Percentiles rank a stretch among this genome's conserved stretches.
Evolutionary conservation across 768 basidiomycete species (phyloP).

Genomic region (Suillus alpinus): DNA sequence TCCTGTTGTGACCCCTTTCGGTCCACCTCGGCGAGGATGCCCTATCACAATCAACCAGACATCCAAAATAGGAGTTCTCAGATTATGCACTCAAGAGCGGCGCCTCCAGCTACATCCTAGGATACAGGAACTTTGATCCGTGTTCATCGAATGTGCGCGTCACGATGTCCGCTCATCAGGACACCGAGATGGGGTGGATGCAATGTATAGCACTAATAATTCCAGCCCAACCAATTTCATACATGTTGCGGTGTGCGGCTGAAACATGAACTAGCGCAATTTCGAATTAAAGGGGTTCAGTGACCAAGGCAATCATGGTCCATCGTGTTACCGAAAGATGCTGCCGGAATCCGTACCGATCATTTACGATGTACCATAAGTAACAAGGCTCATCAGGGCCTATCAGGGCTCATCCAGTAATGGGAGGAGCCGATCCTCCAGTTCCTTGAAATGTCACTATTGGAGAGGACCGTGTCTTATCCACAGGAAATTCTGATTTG

Average conservation of each 20-base stretch:
- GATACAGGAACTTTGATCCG: neutral
- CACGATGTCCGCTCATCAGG: neutral
- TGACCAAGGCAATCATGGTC: neutral
- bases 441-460: neutral
- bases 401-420: neutral
- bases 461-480: neutral
- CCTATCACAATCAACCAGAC: neutral
- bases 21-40: neutral
- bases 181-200: neutral
- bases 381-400: too few relatives aligned
- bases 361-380: neutral
- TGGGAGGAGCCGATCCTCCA: neutral
- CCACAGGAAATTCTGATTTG: neutral
- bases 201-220: neutral
- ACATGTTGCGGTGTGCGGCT: neutral
- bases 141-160: neutral
- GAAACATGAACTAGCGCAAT: neutral
- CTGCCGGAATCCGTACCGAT: neutral
- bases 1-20: neutral
- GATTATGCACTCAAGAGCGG: neutral
- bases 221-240: neutral
- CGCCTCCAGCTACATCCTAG: neutral
- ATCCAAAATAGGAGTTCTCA: neutral
- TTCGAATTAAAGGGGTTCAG: neutral
- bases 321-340: neutral